Base-by-base conservation (phyloP, 192 early-diverging fungal species). In the Backusella mclennaniae region DNA sequence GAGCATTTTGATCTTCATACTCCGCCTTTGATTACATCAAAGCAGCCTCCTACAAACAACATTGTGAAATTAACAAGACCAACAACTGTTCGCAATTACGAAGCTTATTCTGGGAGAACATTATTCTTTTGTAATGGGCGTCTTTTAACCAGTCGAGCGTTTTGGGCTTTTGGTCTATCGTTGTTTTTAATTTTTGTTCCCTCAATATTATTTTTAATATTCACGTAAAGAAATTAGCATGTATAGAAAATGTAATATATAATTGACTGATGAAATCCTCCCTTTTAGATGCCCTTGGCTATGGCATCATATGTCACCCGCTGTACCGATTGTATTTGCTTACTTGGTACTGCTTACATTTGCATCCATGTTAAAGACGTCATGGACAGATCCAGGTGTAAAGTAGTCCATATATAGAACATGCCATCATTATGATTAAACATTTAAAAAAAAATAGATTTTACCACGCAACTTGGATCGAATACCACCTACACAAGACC, bases 351-450 rank as follows among this genome's bases (percentile, higher is more conserved):
- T 90, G 1, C 78, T 93, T 52, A 78, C 90, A 7, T 75, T 90
- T 15, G 82, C 87, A 2, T 91, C 89, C 3, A 94, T 94, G 93
- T 73, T 93, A 52, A 92, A 87, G 84, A 83, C 93, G 42, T 92
- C 93, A 33, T 92, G 91, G 85, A 89, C 90, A 11, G 93, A 94
- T 77, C 93, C 93, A 7, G 93, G 93, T 15, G 86, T 87, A 80
- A 77, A 71, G 33, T 35, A 14, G 46, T 38, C 67, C 42, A 41
- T 35, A 56, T 73, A 66, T 38, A 73, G 63, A 33, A 26, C 56
- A 33, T 33, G 31, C 35, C n/a, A 33, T 56, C 49, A 33, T 71
- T 26, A n/a, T 52, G 11, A n/a, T 49, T 49, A 49, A 49, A n/a
- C 6, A 0, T 49, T 0, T 49, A 1, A 0, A 31, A 31, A 29